phyloP scores from a whole-genome alignment of 306 rosid species.

The Oxytropis ochrocephala region DNA sequence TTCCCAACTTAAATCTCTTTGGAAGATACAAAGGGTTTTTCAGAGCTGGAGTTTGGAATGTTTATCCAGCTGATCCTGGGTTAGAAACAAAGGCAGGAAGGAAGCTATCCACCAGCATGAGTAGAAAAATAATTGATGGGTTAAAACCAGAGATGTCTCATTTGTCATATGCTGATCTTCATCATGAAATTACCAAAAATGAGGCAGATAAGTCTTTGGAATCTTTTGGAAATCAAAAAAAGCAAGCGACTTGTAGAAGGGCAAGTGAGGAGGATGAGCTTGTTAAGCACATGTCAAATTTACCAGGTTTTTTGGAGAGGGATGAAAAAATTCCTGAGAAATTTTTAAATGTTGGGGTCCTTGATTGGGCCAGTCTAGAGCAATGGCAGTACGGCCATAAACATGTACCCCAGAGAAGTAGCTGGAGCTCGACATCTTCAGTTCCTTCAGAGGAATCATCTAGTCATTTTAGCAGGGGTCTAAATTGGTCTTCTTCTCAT shows the following conservation, averaged over 20 bases:
- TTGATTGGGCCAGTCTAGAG: constrained; percentile 81
- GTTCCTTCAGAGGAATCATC: constrained; percentile 50
- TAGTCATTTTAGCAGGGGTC: constrained; percentile 40
- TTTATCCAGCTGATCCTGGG: constrained; percentile 33
- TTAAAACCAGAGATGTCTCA: constrained; percentile 35
- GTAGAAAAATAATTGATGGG: constrained; percentile 35
- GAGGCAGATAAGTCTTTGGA: constrained; percentile 28
- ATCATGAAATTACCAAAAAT: constrained; percentile 34
- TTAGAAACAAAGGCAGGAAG: constrained; percentile 22
- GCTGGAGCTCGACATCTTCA: constrained; percentile 40
- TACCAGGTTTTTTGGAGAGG: constrained; percentile 82
- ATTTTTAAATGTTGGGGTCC: constrained; percentile 84
- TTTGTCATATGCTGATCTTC: constrained; percentile 57
- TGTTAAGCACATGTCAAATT: constrained; percentile 74
- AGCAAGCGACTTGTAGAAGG: constrained; percentile 34
- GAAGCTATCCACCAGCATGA: constrained; percentile 34
- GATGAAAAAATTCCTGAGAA: constrained; percentile 59
- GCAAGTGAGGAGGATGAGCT: constrained; percentile 64
- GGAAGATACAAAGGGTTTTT: constrained; percentile 19
- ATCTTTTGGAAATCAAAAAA: constrained; percentile 28
- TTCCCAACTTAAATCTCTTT: constrained; percentile 19
- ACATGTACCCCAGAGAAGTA: constrained; percentile 34
- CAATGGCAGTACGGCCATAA: constrained; percentile 62
- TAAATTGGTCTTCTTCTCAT: constrained; percentile 47
- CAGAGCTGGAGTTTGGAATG: not conserved